Conservation (phyloP, 768 basidiomycete genomes). For the Royoungia palumana region DNA sequence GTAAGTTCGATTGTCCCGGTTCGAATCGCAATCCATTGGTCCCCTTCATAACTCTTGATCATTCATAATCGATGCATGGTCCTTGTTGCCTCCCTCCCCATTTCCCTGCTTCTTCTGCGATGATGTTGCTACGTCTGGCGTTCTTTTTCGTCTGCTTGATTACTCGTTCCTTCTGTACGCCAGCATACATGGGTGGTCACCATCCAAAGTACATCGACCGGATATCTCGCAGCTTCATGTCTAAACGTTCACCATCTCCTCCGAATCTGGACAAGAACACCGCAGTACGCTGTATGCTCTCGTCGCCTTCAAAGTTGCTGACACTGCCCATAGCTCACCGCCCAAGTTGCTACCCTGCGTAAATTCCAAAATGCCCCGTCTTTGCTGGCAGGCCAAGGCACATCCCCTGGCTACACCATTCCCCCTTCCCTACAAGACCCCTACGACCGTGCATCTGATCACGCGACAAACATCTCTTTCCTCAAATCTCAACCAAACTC, state of each 20-base stretch:
- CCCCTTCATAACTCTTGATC: constrained; percentile 8
- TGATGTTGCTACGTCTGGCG: constrained; percentile 10
- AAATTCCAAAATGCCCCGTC: constrained; percentile 20
- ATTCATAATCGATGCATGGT: constrained; percentile 2
- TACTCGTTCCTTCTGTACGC: constrained; percentile 5
- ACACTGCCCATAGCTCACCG: constrained; percentile 12
- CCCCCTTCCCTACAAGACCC: constrained; percentile 9
- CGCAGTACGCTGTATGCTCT: constrained; percentile 4
- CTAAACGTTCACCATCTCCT: neutral
- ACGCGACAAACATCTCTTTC: constrained; percentile 9
- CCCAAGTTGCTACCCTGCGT: constrained; percentile 7
- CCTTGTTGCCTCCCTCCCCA: neutral
- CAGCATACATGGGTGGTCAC: constrained; percentile 6
- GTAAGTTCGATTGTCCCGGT: neutral
- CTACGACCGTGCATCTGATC: constrained; percentile 22
- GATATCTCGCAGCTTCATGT: neutral
- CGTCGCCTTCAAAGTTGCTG: neutral
- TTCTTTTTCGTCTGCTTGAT: constrained; percentile 10
- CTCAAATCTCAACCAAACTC: neutral
- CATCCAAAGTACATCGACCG: neutral
- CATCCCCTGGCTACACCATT: constrained; percentile 6
- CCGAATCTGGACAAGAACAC: neutral
- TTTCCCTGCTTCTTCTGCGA: neutral
- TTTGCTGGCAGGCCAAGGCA: constrained; percentile 9
- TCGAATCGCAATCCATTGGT: constrained; percentile 6